Conservation (phyloP, 768 basidiomycete species). For the Mrakia gelida region DNA sequence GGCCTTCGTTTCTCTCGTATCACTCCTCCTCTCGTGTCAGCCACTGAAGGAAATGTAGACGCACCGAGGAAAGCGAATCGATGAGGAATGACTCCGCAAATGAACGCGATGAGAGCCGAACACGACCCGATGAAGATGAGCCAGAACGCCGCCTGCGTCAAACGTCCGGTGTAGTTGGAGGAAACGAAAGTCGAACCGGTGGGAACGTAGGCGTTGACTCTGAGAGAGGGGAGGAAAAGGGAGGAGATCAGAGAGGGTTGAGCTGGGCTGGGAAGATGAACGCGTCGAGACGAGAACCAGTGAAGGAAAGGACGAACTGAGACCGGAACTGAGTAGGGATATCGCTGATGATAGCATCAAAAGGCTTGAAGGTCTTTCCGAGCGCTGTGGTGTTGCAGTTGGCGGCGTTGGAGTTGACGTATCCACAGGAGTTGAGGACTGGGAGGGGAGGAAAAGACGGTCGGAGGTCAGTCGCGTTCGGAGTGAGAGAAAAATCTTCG, state of each 20-base stretch:
- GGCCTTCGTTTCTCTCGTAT: not conserved
- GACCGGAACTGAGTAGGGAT: not conserved
- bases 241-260: not conserved
- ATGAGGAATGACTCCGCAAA: slow-evolving; percentile 25
- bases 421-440: slow-evolving; percentile 22
- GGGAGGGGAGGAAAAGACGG: not conserved
- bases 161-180: not conserved
- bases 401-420: not conserved
- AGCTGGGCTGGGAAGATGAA: not conserved
- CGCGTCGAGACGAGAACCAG: not conserved
- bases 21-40: too few species aligned
- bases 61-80: slow-evolving; percentile 13
- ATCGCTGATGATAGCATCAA: slow-evolving; percentile 14
- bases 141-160: slow-evolving; percentile 24
- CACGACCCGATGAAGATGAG: slow-evolving; percentile 30
- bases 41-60: too few species aligned
- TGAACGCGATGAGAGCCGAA: slow-evolving; percentile 24
- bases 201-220: not conserved
- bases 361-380: slow-evolving; percentile 19
- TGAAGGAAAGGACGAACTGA: not conserved
- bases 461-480: not conserved
- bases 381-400: slow-evolving; percentile 11
- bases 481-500: not conserved
- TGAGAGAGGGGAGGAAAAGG: not conserved
- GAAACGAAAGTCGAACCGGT: not conserved